Conservation (phyloP, 345 rosid genomes). For the Tarenaya hassleriana region DNA sequence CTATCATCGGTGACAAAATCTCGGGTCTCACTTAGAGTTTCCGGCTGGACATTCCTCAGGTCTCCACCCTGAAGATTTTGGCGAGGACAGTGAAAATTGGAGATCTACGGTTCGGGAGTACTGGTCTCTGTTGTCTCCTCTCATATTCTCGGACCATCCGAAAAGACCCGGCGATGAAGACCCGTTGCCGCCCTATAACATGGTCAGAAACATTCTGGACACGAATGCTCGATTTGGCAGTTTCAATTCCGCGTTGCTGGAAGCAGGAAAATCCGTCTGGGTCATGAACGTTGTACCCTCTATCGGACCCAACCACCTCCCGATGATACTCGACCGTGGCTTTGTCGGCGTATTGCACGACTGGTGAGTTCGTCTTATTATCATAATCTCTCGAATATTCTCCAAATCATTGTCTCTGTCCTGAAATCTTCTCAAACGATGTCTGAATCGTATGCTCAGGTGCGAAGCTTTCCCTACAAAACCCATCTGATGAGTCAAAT, state of each 20-base stretch:
- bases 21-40: neutral
- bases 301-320: slow-evolving; percentile 72
- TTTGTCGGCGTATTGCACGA: slow-evolving; percentile 86
- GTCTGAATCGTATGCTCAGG: slow-evolving; percentile 36
- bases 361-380: slow-evolving; percentile 46
- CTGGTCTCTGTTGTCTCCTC: slow-evolving; percentile 95
- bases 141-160: slow-evolving; percentile 99
- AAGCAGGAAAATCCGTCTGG: slow-evolving; percentile 83
- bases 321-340: slow-evolving; percentile 87
- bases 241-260: slow-evolving; percentile 74
- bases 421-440: too few relatives aligned
- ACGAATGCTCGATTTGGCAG: slow-evolving; percentile 97
- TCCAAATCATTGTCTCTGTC: too few relatives aligned
- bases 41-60: slow-evolving; percentile 38
- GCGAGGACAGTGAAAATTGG: slow-evolving; percentile 62
- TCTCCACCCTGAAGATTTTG: slow-evolving; percentile 51
- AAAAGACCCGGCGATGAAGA: slow-evolving; percentile 99
- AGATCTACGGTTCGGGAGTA: slow-evolving; percentile 52
- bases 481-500: neutral
- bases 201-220: slow-evolving; percentile 90
- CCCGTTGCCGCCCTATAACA: slow-evolving; percentile 95
- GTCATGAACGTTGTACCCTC: slow-evolving; percentile 97
- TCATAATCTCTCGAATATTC: too few relatives aligned
- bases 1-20: slow-evolving; percentile 6
- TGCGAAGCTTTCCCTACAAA: slow-evolving; percentile 73